phyloP scores from a whole-genome alignment of 192 early-diverging fungal species.

The Coemansia nantahalensis region DNA sequence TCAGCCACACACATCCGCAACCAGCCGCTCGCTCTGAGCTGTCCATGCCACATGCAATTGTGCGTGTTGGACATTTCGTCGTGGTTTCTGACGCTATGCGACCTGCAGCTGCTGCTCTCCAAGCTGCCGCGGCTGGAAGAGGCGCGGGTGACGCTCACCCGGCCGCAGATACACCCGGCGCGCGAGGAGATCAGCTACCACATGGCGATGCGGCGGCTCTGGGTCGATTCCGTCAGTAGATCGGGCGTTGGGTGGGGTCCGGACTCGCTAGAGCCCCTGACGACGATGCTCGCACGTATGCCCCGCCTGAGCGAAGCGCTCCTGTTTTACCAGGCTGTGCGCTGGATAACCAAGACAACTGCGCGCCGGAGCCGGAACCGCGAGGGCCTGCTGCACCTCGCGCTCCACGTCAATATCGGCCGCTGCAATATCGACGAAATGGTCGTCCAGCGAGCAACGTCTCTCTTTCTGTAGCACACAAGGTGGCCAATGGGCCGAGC shows the following conservation, averaged over 20 bases:
- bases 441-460: not conserved
- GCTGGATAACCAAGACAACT: constrained; percentile 3
- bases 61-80: constrained; percentile 12
- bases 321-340: constrained; percentile 12
- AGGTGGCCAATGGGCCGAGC: too few relatives aligned
- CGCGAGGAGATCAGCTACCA: constrained; percentile 12
- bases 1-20: too few relatives aligned
- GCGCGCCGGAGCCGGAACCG: not conserved
- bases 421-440: constrained; percentile 11
- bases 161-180: not conserved
- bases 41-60: not conserved
- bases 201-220: constrained; percentile 12
- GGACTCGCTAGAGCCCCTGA: constrained; percentile 7
- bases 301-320: constrained; percentile 16
- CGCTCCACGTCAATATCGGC: constrained; percentile 6
- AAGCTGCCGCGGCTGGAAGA: constrained; percentile 10
- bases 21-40: not conserved
- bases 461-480: not conserved
- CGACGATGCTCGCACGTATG: constrained; percentile 8
- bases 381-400: constrained; percentile 13
- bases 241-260: constrained; percentile 2
- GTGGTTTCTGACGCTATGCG: constrained; percentile 6
- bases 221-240: constrained; percentile 5
- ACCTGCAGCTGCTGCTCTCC: constrained; percentile 10
- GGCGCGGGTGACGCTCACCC: constrained; percentile 6